These are phyloP conservation scores for Fusarium sp. DNA, from an alignment of 2,329 filamentous ascomycete species.

Conservation along the genomic window DNA sequence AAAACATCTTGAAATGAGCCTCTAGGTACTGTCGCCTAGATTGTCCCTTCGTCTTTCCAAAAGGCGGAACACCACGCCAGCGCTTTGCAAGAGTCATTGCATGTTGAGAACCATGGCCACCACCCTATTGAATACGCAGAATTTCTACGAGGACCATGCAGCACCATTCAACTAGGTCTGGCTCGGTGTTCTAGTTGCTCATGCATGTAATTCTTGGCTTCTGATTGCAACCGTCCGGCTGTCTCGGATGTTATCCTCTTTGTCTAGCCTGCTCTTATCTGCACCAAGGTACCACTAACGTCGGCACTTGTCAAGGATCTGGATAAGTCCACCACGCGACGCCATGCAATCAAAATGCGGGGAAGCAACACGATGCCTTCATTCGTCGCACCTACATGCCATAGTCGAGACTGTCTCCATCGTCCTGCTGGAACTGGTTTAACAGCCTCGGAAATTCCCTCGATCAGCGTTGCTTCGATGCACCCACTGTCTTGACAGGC, in stretches of 20 bases:
- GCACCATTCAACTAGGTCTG: neutral
- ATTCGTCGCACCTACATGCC: neutral
- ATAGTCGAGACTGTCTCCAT: neutral
- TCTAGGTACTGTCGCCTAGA: neutral
- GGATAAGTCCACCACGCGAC: no score
- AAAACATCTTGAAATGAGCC: neutral
- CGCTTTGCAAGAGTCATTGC: neutral
- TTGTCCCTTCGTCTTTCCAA: neutral
- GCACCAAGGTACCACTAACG: neutral
- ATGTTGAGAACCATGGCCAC: neutral
- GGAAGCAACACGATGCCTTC: neutral
- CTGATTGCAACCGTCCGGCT: neutral
- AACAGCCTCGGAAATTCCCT: neutral
- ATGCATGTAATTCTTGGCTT: neutral
- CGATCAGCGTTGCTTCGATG: neutral
- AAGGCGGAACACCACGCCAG: neutral
- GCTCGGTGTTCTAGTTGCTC: neutral
- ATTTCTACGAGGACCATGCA: fast-evolving
- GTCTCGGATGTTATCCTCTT: neutral
- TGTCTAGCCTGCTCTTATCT: neutral
- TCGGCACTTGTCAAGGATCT: neutral
- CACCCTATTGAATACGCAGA: neutral
- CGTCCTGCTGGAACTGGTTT: neutral
- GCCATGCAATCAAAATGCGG: neutral
- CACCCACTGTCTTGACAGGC: neutral